A percentile compares a stretch with the other conserved stretches of the same genome.
These are phyloP conservation scores for Isatis tinctoria DNA, from an alignment of 345 rosid species.

Conservation along the genomic window DNA sequence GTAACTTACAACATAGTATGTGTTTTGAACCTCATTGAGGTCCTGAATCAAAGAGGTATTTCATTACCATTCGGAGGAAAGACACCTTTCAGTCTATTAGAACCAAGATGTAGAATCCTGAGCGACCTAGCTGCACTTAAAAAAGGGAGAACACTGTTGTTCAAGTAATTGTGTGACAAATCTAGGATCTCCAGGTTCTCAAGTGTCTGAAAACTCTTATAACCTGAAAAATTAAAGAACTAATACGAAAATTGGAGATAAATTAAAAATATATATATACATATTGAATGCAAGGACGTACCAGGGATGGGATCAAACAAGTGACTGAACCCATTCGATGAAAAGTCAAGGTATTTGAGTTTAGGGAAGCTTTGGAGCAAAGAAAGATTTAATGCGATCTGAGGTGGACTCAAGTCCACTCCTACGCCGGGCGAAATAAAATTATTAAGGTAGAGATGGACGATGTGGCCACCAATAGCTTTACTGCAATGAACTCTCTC, in stretches of 20 bases:
- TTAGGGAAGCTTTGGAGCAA: conserved; percentile 9
- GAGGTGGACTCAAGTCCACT: no score
- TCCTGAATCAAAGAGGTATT: not conserved
- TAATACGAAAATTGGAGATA: not conserved
- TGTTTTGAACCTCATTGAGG: no score
- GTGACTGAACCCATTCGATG: not conserved
- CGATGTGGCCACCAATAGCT: not conserved
- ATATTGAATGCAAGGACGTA: not conserved
- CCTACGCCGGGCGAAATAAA: no score
- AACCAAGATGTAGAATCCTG: not conserved
- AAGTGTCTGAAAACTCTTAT: not conserved
- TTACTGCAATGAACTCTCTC: not conserved
- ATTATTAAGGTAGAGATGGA: not conserved
- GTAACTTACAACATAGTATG: no score
- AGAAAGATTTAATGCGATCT: not conserved
- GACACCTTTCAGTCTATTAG: not conserved
- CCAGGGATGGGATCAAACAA: conserved; percentile 6
- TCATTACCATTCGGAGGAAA: not conserved
- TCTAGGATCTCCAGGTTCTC: not conserved
- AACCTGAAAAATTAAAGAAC: not conserved
- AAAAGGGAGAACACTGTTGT: not conserved
- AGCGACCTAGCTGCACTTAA: not conserved
- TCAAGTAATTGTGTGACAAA: not conserved
- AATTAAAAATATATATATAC: no score
- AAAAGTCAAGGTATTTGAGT: not conserved